Evolutionary conservation across 1,284 basidiomycete species (phyloP), one percentile per base, ranked within the genome.

Genomic region (Ceratobasidium sp.): DNA sequence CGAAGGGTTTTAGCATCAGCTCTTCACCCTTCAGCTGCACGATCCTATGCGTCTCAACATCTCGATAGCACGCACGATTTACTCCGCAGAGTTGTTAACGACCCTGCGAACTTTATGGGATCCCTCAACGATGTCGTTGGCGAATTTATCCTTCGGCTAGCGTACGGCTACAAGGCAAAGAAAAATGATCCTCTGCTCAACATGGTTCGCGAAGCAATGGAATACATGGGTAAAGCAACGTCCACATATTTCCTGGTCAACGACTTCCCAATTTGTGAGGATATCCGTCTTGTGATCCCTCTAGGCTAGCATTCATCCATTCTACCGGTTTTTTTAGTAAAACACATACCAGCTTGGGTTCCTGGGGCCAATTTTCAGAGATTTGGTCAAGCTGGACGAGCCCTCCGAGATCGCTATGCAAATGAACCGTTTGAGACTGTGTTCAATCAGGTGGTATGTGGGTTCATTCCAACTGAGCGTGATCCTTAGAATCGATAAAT

Each of bases 331-430:
- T 18, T 39, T 53, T n/a, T 51, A 75, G 71, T 75, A 5, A 44
- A 53, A 53, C 60, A 75, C 33, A 40, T 64, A 15, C 71, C 71
- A 15, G 40, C 58, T 18, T 75, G 71, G 71, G 51, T 75, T 42
- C 71, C 71, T 63, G 71, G 71, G 3, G 60, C 44, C 1, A 20
- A 60, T 6, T 75, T 75, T n/a, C 58, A 63, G 23, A 9, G 5
- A 12, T 10, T 49, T 3, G 71, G 42, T 13, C n/a, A 64, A 28
- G 13, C 49, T 15, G 60, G 71, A 46, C 63, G 46, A 49, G 28
- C 33, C 6, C 40, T 33, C 20, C 71, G 71, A 13, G 58, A 39
- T n/a, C 26, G n/a, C 3, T 28, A 9, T 4, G 18, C 33, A 20
- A 49, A 58, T n/a, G 60, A 51, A 13, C 44, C 71, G 9, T 75